Percentiles rank a stretch among this genome's conserved stretches.
Conservation (phyloP, 352 stramenopile species). For the Elongisporangium senticosum region DNA sequence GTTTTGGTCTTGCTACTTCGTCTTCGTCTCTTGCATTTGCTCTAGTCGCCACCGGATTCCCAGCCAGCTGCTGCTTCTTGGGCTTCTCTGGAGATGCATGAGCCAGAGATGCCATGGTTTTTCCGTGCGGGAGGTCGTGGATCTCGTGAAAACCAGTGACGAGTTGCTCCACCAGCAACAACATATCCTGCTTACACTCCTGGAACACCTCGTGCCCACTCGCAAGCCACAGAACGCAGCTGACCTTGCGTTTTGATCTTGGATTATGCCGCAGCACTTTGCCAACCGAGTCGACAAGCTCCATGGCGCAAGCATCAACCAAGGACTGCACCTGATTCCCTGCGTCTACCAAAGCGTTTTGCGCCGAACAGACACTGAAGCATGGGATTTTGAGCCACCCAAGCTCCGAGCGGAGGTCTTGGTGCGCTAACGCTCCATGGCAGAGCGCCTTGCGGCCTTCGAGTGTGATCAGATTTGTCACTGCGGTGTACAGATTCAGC, state of each 20-base stretch:
- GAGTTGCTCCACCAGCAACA: conserved; percentile 90
- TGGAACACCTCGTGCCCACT: conserved; percentile 93
- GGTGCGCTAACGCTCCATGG: conserved; percentile 78
- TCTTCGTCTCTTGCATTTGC: conserved; percentile 15
- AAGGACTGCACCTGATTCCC: conserved; percentile 71
- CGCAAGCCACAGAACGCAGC: conserved; percentile 79
- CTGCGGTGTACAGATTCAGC: conserved; percentile 94
- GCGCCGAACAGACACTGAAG: conserved; percentile 83
- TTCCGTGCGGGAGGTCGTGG: conserved; percentile 53
- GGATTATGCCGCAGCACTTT: conserved; percentile 44
- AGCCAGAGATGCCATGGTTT: neutral
- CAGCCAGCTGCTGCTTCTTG: conserved; percentile 16
- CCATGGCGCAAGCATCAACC: conserved; percentile 36
- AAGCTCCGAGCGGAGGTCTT: conserved; percentile 58
- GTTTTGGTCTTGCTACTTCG: neutral
- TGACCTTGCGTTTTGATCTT: conserved; percentile 7
- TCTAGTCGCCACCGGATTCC: conserved; percentile 14
- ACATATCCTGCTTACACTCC: conserved; percentile 85
- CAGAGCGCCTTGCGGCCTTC: conserved; percentile 88
- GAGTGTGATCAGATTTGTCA: conserved; percentile 93
- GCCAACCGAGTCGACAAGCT: conserved; percentile 75
- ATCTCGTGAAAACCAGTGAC: conserved; percentile 92
- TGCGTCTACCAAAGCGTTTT: conserved; percentile 86
- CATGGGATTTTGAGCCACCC: conserved; percentile 67
- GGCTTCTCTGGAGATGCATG: neutral